phyloP scores from a whole-genome alignment of 148 eudicot species.

The Cornus suecica region DNA sequence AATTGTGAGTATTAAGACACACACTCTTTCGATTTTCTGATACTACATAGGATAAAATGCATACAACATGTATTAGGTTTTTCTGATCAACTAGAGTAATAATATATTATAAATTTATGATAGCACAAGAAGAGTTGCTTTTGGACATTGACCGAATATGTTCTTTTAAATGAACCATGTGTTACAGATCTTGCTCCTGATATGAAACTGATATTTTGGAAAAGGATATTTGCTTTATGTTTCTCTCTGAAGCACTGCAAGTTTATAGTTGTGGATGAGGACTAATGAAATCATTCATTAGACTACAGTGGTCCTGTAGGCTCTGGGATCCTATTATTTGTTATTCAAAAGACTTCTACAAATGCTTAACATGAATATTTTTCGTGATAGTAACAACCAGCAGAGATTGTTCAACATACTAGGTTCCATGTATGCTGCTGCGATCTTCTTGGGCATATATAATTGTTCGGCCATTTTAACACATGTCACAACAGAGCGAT shows the following conservation, averaged over 20 bases:
- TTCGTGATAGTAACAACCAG: constrained; percentile 49
- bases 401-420: constrained; percentile 55
- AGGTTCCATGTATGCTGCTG: constrained; percentile 54
- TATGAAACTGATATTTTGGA: too few species aligned
- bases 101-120: too few species aligned
- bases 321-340: background rate
- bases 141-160: too few species aligned
- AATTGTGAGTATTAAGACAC: constrained; percentile 47
- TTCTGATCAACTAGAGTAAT: too few species aligned
- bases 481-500: constrained; percentile 53
- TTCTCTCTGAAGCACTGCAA: too few species aligned
- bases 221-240: too few species aligned
- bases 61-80: background rate
- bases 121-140: too few species aligned
- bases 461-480: constrained; percentile 51
- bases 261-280: background rate
- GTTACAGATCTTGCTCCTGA: too few species aligned
- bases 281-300: too few species aligned
- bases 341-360: background rate
- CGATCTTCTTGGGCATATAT: constrained; percentile 57
- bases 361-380: constrained; percentile 1
- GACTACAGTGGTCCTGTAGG: background rate
- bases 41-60: background rate
- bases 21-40: too few species aligned
- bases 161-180: too few species aligned